A percentile compares a stretch with the other conserved stretches of the same genome.
Evolutionary conservation across 2,329 filamentous ascomycete species (phyloP).

Genomic region (Fusarium continuum): DNA sequence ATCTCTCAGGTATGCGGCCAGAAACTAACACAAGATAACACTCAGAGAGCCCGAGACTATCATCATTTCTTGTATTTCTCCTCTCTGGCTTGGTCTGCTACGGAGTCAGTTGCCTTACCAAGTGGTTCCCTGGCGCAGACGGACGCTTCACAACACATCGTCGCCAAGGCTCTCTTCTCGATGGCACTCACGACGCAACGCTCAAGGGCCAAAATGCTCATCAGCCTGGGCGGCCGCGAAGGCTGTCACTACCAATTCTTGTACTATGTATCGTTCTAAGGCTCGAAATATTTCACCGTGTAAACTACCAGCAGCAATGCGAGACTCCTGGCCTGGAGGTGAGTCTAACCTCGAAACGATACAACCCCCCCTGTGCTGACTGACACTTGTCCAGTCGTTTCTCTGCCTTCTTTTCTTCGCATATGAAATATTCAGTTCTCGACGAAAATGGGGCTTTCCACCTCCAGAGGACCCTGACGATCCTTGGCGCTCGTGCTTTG

Average conservation of each 20-base stretch:
- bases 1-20: background rate
- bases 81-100: constrained; percentile 56
- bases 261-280: constrained; percentile 57
- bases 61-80: constrained; percentile 57
- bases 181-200: constrained; percentile 37
- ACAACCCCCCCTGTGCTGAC: background rate
- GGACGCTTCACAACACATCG: constrained; percentile 54
- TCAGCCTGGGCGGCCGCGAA: constrained; percentile 57
- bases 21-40: background rate
- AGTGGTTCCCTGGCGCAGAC: constrained; percentile 58
- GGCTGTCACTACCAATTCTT: constrained; percentile 56
- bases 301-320: constrained; percentile 61
- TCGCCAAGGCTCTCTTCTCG: constrained; percentile 34
- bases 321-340: constrained; percentile 60
- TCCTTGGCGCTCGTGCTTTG: constrained; percentile 57
- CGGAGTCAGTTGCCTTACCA: constrained; percentile 53
- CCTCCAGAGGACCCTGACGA: constrained; percentile 54
- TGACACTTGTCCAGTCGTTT: constrained; percentile 53
- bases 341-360: background rate
- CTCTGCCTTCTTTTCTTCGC: constrained; percentile 56
- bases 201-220: constrained; percentile 48
- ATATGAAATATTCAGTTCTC: constrained; percentile 55
- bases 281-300: constrained; percentile 58
- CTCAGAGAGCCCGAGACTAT: constrained; percentile 60
- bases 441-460: constrained; percentile 45